Evolutionary conservation across 768 basidiomycete species (phyloP).

Genomic region (Rhizopogon vesiculosus): DNA sequence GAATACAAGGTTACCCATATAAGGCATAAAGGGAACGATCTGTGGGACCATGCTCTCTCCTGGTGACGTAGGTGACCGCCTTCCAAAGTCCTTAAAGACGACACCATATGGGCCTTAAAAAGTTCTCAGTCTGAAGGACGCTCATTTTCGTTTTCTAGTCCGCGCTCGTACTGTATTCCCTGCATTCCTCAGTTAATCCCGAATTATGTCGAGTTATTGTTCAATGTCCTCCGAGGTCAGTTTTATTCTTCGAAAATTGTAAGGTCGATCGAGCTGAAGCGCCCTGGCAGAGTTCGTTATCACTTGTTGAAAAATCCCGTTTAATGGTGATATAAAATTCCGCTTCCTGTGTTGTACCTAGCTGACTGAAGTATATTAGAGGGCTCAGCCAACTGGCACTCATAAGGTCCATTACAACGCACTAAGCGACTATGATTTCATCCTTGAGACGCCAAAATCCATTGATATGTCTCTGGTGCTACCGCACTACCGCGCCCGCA

Average conservation of each 20-base stretch:
- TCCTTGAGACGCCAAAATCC: conserved; percentile 46
- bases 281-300: conserved; percentile 18
- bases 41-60: background rate
- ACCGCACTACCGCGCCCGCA: conserved; percentile 74
- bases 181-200: background rate
- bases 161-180: background rate
- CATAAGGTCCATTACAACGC: conserved; percentile 63
- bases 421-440: conserved; percentile 63
- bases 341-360: background rate
- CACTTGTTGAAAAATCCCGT: conserved; percentile 13
- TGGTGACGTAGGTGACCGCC: conserved; percentile 5
- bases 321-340: conserved; percentile 9
- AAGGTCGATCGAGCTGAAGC: conserved; percentile 3
- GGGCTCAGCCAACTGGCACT: conserved; percentile 38
- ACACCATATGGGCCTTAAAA: background rate
- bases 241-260: background rate
- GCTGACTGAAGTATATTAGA: conserved; percentile 10
- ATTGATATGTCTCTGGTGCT: conserved; percentile 66
- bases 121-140: conserved; percentile 5
- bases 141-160: background rate
- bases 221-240: conserved; percentile 25
- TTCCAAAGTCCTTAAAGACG: conserved; percentile 7
- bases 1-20: conserved; percentile 27
- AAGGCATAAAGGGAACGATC: conserved; percentile 19
- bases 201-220: conserved; percentile 19